Percentiles rank a stretch among this genome's conserved stretches.
These are phyloP conservation scores for Parietaria judaica DNA, from an alignment of 306 rosid genomes.

Conservation along the genomic window DNA sequence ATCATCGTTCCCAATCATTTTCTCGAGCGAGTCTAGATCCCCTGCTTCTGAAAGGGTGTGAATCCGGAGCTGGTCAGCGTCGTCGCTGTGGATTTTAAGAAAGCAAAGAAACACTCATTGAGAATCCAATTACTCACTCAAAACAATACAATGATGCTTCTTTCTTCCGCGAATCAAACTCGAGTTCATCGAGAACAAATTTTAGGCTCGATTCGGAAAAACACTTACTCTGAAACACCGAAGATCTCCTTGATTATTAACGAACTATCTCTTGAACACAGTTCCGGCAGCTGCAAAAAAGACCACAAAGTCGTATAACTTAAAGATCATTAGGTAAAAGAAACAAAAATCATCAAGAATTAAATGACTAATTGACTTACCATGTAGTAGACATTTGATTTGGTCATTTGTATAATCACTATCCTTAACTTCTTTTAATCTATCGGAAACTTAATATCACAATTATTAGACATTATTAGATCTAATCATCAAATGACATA, in stretches of 20 bases:
- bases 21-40: constrained; percentile 66
- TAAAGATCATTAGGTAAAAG: constrained; percentile 13
- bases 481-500: too few species aligned
- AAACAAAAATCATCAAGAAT: constrained; percentile 6
- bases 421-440: too few species aligned
- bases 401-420: too few species aligned
- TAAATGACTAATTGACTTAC: neutral
- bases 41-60: constrained; percentile 77
- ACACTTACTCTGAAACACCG: constrained; percentile 84
- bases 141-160: constrained; percentile 7
- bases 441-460: too few species aligned
- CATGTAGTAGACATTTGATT: too few species aligned
- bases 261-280: constrained; percentile 79
- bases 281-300: constrained; percentile 67
- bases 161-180: neutral
- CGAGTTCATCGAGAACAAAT: constrained; percentile 4
- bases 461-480: too few species aligned
- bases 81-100: constrained; percentile 50
- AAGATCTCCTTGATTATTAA: constrained; percentile 81
- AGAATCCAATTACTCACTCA: neutral
- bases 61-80: constrained; percentile 65
- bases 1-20: constrained; percentile 47
- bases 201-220: constrained; percentile 16
- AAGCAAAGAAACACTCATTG: neutral
- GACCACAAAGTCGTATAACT: constrained; percentile 9